phyloP scores from a whole-genome alignment of 257 asterid genomes.

The Handroanthus guayacan region DNA sequence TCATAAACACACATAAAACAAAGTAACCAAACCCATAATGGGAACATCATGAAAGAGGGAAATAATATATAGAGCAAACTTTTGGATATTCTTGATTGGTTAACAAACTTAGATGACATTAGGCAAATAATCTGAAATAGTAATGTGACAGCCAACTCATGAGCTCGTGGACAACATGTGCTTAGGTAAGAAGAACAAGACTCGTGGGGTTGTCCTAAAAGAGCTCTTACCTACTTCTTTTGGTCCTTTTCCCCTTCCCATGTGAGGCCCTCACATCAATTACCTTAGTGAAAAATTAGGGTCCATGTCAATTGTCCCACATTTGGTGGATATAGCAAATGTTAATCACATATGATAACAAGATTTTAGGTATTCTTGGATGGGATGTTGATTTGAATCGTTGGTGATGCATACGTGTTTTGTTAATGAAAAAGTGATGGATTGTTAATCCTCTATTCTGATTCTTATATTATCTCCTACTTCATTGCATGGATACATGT shows the following conservation, averaged over 20 bases:
- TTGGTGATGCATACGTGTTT: background rate
- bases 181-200: conserved; percentile 62
- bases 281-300: conserved; percentile 35
- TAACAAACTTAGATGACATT: conserved; percentile 33
- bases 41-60: conserved; percentile 34
- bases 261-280: conserved; percentile 47
- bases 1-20: conserved; percentile 25
- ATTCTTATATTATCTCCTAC: too few relatives aligned
- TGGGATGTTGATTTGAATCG: conserved; percentile 14
- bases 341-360: conserved; percentile 19
- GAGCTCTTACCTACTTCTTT: conserved; percentile 62
- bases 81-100: conserved; percentile 32
- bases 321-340: conserved; percentile 43
- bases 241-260: conserved; percentile 50
- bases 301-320: conserved; percentile 55
- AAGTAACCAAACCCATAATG: conserved; percentile 8
- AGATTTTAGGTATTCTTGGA: background rate
- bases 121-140: conserved; percentile 52
- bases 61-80: conserved; percentile 27
- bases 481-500: too few relatives aligned
- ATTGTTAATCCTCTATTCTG: too few relatives aligned
- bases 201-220: conserved; percentile 66
- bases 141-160: conserved; percentile 64
- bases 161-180: conserved; percentile 70
- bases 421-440: too few relatives aligned